Conservation (phyloP, 108 stramenopile genomes). For the Mediolabrus comicus region DNA sequence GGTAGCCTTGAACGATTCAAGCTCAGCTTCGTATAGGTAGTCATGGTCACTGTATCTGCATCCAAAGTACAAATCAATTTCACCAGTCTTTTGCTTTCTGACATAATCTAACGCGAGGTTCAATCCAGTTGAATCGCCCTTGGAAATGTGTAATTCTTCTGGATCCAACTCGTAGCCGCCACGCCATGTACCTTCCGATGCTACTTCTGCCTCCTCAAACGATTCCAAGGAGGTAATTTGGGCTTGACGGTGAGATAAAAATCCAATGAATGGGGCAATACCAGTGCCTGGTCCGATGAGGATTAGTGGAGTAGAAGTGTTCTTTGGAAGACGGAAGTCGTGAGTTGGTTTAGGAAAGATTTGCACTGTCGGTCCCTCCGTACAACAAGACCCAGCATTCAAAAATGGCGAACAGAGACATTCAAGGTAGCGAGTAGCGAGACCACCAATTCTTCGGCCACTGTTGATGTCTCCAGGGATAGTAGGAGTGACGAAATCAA, state of each 20-base stretch:
- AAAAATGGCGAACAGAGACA: conserved; percentile 61
- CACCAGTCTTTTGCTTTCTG: conserved; percentile 52
- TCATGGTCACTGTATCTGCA: conserved; percentile 90
- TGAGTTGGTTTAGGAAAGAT: conserved; percentile 87
- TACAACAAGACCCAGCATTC: background rate
- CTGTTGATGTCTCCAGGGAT: conserved; percentile 27
- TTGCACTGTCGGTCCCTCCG: conserved; percentile 36
- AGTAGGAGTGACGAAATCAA: conserved; percentile 79
- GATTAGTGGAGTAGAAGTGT: conserved; percentile 75
- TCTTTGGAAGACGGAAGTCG: conserved; percentile 83
- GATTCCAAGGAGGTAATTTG: conserved; percentile 44
- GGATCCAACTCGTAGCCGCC: conserved; percentile 82
- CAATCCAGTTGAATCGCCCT: conserved; percentile 52
- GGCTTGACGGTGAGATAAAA: conserved; percentile 77
- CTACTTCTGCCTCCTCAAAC: conserved; percentile 48
- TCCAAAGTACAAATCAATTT: conserved; percentile 93
- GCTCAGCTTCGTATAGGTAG: conserved; percentile 88
- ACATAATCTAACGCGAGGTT: conserved; percentile 64
- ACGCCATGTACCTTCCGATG: conserved; percentile 75
- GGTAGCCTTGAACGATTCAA: conserved; percentile 56
- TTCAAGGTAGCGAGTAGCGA: conserved; percentile 83
- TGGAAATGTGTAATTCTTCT: conserved; percentile 59
- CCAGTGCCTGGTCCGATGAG: conserved; percentile 99
- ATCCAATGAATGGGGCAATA: conserved; percentile 96
- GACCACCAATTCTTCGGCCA: conserved; percentile 64